A percentile compares a stretch with the other conserved stretches of the same genome.
These are phyloP conservation scores for Eutrema salsugineum DNA, from an alignment of 441 rosid genomes.

Conservation along the genomic window DNA sequence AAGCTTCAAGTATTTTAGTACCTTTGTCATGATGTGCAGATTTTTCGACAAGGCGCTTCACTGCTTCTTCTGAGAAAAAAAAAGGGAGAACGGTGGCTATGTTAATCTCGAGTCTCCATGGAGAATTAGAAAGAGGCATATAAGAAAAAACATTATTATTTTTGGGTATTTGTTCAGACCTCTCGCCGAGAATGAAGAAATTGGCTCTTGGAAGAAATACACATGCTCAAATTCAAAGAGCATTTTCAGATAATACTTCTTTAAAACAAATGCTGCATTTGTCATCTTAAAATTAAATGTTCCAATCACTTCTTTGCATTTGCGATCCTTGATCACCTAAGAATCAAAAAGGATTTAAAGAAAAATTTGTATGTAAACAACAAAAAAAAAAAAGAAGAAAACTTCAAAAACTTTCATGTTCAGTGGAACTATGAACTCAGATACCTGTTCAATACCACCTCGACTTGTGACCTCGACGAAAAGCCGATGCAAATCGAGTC, in stretches of 20 bases:
- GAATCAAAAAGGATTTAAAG: neutral
- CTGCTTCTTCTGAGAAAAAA: constrained; percentile 28
- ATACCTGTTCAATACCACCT: constrained; percentile 78
- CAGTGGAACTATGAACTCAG: neutral
- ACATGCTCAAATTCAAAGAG: constrained; percentile 71
- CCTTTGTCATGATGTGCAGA: neutral
- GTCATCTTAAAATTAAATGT: constrained; percentile 75
- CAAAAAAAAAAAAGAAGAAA: neutral
- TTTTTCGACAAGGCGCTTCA: constrained; percentile 10
- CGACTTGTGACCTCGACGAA: constrained; percentile 79
- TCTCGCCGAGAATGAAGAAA: constrained; percentile 31
- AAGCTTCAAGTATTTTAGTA: neutral
- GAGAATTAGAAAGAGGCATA: neutral
- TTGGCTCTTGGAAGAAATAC: constrained; percentile 54
- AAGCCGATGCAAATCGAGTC: constrained; percentile 69
- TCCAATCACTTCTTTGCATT: constrained; percentile 80
- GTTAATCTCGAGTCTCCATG: neutral
- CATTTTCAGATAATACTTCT: constrained; percentile 60
- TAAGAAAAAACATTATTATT: constrained; percentile 21
- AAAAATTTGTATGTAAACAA: neutral
- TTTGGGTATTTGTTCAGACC: constrained; percentile 14
- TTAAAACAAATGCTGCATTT: constrained; percentile 70
- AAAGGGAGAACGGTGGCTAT: neutral
- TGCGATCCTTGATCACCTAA: constrained; percentile 70
- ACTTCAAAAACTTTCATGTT: neutral